phyloP scores from a whole-genome alignment of 75 land plant species.

The Selaginella tamariscina region DNA sequence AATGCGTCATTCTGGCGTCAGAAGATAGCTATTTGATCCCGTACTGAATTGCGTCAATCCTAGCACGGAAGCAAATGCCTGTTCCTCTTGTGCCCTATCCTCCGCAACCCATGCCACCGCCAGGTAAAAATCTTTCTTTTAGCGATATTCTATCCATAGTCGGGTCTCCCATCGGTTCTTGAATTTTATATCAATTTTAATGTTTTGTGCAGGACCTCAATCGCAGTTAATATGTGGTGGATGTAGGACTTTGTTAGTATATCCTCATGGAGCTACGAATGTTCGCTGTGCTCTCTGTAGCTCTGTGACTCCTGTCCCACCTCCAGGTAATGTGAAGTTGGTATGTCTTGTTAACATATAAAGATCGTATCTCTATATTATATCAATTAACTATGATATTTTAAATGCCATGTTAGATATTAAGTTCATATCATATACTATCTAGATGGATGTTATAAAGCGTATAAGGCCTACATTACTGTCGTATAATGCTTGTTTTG shows the following conservation, averaged over 20 bases:
- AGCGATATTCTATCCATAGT: background rate
- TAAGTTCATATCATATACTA: no score
- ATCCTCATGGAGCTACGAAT: constrained; percentile 83
- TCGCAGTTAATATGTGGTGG: constrained; percentile 92
- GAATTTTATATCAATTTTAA: background rate
- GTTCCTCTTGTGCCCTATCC: constrained; percentile 19
- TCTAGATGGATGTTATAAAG: no score
- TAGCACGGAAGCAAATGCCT: constrained; percentile 13
- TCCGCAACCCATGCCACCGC: constrained; percentile 13
- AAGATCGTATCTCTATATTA: no score
- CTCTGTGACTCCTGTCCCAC: constrained; percentile 85
- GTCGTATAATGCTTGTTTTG: no score
- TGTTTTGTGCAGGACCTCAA: constrained; percentile 43
- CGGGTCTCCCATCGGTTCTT: background rate
- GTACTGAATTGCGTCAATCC: background rate
- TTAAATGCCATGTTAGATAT: no score
- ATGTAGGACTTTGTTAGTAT: constrained; percentile 76
- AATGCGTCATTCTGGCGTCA: no score
- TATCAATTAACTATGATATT: no score
- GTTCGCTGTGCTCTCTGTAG: constrained; percentile 97
- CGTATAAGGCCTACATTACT: no score
- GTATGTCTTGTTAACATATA: no score
- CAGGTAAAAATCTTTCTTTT: background rate
- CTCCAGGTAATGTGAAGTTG: no score
- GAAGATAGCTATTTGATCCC: no score